Evolutionary conservation across 2,329 filamentous ascomycete genomes (phyloP).

Genomic region (Aspergillus awamori): DNA sequence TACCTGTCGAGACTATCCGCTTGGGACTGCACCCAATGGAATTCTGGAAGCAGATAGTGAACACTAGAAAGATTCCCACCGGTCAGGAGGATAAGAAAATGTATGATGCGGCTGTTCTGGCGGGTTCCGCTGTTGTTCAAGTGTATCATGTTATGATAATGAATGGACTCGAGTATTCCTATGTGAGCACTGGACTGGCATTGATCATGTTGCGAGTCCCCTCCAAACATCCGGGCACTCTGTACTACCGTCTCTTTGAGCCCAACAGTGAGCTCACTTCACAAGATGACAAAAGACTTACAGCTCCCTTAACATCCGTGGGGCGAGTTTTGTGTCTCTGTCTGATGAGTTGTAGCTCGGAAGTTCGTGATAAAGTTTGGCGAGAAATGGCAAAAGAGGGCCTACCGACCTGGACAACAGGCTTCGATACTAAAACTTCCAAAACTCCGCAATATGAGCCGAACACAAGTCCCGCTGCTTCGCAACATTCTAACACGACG

Average conservation of each 20-base stretch:
- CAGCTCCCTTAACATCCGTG: constrained; percentile 19
- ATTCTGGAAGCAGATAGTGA: constrained; percentile 21
- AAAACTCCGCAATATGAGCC: not conserved
- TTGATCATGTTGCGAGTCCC: constrained; percentile 27
- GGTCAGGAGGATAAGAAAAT: constrained; percentile 15
- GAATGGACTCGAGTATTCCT: constrained; percentile 32
- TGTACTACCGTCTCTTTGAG: constrained; percentile 31
- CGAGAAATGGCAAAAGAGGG: constrained; percentile 14
- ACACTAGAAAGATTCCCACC: constrained; percentile 5
- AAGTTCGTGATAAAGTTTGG: constrained; percentile 26
- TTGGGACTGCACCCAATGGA: constrained; percentile 20
- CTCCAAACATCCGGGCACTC: constrained; percentile 23
- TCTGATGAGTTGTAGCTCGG: constrained; percentile 27
- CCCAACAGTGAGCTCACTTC: constrained; percentile 25
- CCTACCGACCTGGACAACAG: constrained; percentile 26
- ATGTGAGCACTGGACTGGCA: constrained; percentile 28
- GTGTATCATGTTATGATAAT: constrained; percentile 35
- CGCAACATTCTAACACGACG: not conserved
- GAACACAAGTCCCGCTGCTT: not conserved
- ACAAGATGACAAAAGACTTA: not conserved
- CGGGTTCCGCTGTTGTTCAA: constrained; percentile 23
- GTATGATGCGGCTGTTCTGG: constrained; percentile 25
- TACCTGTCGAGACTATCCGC: constrained; percentile 8
- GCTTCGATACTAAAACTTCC: constrained; percentile 16
- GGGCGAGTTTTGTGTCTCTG: constrained; percentile 26